These are phyloP conservation scores for Didymella exigua DNA, from an alignment of 2,329 filamentous ascomycete genomes.

Conservation along the genomic window DNA sequence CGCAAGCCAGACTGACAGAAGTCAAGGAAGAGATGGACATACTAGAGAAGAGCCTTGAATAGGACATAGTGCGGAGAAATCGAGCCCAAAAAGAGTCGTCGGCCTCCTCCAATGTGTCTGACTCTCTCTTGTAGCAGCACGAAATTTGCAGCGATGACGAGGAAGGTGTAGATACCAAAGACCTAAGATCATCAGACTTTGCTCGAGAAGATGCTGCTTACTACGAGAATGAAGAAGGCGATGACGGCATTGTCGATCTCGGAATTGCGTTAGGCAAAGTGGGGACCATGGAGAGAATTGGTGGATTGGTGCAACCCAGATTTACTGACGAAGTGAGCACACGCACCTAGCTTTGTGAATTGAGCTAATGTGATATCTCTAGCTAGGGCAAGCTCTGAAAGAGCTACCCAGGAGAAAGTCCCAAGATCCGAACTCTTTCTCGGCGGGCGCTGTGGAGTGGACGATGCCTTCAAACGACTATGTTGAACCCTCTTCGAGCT, in stretches of 20 bases:
- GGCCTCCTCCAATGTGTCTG: neutral
- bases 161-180: constrained; percentile 60
- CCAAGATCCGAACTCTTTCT: constrained; percentile 15
- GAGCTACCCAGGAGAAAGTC: constrained; percentile 30
- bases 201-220: constrained; percentile 72
- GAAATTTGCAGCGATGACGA: constrained; percentile 64
- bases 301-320: constrained; percentile 72
- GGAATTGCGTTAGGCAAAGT: constrained; percentile 74
- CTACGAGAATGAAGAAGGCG: constrained; percentile 64
- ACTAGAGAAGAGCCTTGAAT: constrained; percentile 71
- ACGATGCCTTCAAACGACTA: constrained; percentile 69
- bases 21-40: constrained; percentile 80
- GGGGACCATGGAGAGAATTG: constrained; percentile 74
- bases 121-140: constrained; percentile 25
- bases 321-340: constrained; percentile 69
- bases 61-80: constrained; percentile 64
- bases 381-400: constrained; percentile 42
- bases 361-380: neutral
- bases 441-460: constrained; percentile 50
- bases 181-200: constrained; percentile 67
- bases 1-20: constrained; percentile 72
- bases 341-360: neutral
- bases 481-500: constrained; percentile 69
- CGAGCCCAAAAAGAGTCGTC: neutral
- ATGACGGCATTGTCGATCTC: constrained; percentile 73